A percentile compares a stretch with the other conserved stretches of the same genome.
Conservation (phyloP, 1,139 yeast species). For the Diutina neorugosa region DNA sequence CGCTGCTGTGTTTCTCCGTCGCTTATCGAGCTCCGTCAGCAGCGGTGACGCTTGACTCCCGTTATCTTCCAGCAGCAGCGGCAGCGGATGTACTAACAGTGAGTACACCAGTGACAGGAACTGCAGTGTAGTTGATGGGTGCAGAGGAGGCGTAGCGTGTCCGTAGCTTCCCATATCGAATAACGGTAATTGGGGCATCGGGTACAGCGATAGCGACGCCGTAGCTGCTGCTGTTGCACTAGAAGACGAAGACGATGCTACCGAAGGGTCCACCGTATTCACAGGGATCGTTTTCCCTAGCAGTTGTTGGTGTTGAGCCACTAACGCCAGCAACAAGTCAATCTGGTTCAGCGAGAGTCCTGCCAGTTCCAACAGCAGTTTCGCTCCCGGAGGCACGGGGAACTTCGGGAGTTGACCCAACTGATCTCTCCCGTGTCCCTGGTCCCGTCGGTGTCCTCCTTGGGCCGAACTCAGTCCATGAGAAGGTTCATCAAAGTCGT, state of each 20-base stretch:
- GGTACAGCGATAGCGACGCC: background rate
- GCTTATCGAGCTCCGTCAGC: constrained; percentile 30
- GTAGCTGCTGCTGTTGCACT: too few relatives aligned
- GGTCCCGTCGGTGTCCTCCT: background rate
- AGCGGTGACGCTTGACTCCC: background rate
- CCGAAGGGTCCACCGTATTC: background rate
- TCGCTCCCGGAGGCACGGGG: constrained; percentile 64
- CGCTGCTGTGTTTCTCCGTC: constrained; percentile 72
- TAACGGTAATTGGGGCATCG: background rate
- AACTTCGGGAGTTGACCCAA: constrained; percentile 36
- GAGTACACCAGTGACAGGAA: background rate
- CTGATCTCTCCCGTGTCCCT: too few relatives aligned
- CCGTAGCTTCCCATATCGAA: background rate
- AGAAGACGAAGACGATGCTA: background rate
- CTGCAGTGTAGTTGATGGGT: background rate
- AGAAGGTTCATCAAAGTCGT: background rate
- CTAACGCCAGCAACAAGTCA: constrained; percentile 57
- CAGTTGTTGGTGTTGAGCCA: constrained; percentile 50
- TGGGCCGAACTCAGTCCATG: background rate
- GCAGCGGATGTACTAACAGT: background rate
- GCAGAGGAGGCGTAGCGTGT: background rate
- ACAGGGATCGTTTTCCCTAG: background rate
- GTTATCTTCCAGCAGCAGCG: constrained; percentile 1
- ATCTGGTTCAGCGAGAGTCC: constrained; percentile 60
- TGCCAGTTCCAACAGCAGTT: constrained; percentile 45